Evolutionary conservation across 1,139 yeast genomes (phyloP).

Genomic region (Suhomyces chickasaworum): DNA sequence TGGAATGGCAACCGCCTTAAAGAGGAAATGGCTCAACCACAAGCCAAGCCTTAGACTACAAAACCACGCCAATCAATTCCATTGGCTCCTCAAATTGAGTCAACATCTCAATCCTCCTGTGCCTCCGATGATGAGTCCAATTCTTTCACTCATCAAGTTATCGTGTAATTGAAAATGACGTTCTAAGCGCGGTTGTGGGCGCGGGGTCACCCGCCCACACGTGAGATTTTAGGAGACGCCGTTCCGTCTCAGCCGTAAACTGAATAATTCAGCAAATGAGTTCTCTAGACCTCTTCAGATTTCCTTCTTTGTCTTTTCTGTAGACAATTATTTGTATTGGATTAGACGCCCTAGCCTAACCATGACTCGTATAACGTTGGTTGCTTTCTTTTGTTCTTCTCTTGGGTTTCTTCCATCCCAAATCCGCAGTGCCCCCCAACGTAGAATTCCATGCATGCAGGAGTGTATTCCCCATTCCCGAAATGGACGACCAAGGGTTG

Average conservation of each 20-base stretch:
- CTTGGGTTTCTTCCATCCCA: background rate
- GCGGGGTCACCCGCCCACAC: conserved; percentile 1
- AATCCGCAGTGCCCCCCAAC: conserved; percentile 10
- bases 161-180: conserved; percentile 1
- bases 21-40: background rate
- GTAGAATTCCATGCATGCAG: conserved; percentile 9
- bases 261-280: background rate
- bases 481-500: conserved; percentile 14
- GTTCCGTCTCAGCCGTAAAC: conserved; percentile 7
- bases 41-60: background rate
- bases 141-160: background rate
- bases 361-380: background rate
- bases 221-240: conserved; percentile 7
- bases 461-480: conserved; percentile 10
- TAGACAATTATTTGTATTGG: no score
- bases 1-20: background rate
- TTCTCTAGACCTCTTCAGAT: background rate
- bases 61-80: background rate
- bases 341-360: no score
- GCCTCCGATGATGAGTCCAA: background rate
- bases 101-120: background rate
- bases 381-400: background rate
- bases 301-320: no score
- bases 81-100: background rate
- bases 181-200: conserved; percentile 1